Percentiles rank a stretch among this genome's conserved stretches.
Conservation (phyloP, 2,329 filamentous ascomycete genomes). For the Plenodomus tracheiphilus region DNA sequence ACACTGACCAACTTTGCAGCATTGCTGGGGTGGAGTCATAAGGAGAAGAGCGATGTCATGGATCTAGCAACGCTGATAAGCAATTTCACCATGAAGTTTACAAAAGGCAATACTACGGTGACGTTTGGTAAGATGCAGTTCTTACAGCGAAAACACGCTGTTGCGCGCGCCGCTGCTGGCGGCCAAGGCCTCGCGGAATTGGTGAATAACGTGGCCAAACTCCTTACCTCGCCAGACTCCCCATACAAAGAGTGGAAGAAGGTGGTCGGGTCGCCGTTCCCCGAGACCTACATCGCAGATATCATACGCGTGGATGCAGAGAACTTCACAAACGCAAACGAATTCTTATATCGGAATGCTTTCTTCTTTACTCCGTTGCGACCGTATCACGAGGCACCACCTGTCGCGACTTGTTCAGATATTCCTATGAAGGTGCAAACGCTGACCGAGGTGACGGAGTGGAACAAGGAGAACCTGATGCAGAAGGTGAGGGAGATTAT, state of each 20-base stretch:
- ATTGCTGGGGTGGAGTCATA: slow-evolving; percentile 81
- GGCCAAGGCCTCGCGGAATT: slow-evolving; percentile 48
- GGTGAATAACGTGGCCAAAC: slow-evolving; percentile 34
- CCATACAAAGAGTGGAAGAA: slow-evolving; percentile 31
- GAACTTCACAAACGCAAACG: slow-evolving; percentile 59
- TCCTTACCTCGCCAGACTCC: slow-evolving; percentile 34
- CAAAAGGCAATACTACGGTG: slow-evolving; percentile 84
- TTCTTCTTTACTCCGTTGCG: slow-evolving; percentile 59
- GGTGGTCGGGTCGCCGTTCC: slow-evolving; percentile 24
- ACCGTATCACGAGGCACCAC: slow-evolving; percentile 11
- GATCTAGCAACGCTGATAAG: slow-evolving; percentile 70
- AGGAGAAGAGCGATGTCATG: slow-evolving; percentile 69
- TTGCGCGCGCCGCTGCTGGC: slow-evolving; percentile 50
- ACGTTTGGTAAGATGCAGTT: slow-evolving; percentile 78
- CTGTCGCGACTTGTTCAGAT: slow-evolving; percentile 14
- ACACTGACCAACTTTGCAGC: slow-evolving; percentile 79
- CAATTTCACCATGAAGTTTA: slow-evolving; percentile 85
- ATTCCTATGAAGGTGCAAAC: slow-evolving; percentile 22
- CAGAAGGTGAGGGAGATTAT: slow-evolving; percentile 32
- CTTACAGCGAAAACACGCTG: slow-evolving; percentile 73
- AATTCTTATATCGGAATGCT: slow-evolving; percentile 60
- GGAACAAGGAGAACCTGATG: slow-evolving; percentile 31
- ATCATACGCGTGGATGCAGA: slow-evolving; percentile 60
- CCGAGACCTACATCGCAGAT: slow-evolving; percentile 53
- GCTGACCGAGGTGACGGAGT: slow-evolving; percentile 22